Evolutionary conservation across 805 yeast species (phyloP).

Genomic region (Candida morakotiae): DNA sequence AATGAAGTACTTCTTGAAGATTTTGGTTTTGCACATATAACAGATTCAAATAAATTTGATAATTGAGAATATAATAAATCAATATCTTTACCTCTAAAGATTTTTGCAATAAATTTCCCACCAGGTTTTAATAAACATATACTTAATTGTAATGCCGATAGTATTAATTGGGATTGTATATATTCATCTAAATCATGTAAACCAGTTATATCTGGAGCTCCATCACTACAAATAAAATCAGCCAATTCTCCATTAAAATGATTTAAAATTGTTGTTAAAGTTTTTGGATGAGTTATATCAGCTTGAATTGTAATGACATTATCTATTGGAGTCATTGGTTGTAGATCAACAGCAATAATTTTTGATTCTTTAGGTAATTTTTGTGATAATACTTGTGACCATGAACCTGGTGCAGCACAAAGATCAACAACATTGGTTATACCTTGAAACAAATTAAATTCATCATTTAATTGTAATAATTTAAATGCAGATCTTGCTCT

Average conservation of each 20-base stretch:
- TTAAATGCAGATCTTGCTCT: conserved; percentile 96
- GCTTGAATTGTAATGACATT: conserved; percentile 91
- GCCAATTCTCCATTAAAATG: conserved; percentile 90
- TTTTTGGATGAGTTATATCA: conserved; percentile 94
- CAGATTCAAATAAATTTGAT: conserved; percentile 78
- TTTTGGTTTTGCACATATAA: conserved; percentile 94
- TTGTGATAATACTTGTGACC: conserved; percentile 92
- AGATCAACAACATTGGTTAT: conserved; percentile 86
- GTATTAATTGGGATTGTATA: conserved; percentile 88
- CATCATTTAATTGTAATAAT: conserved; percentile 83
- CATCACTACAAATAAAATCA: conserved; percentile 94
- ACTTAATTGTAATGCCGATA: conserved; percentile 88
- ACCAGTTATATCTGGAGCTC: conserved; percentile 99
- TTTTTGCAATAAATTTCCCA: conserved; percentile 93
- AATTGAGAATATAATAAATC: conserved; percentile 91
- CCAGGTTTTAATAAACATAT: conserved; percentile 86
- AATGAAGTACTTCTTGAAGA: conserved; percentile 92
- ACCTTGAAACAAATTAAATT: conserved; percentile 74
- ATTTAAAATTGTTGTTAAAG: conserved; percentile 68
- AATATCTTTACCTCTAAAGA: conserved; percentile 93
- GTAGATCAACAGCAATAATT: conserved; percentile 92
- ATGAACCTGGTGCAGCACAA: conserved; percentile 98
- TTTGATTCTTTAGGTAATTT: conserved; percentile 60
- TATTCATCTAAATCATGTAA: conserved; percentile 95
- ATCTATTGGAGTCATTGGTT: conserved; percentile 95